Conservation (phyloP, 2,329 filamentous ascomycete species). For the Cercospora nicotianae region DNA sequence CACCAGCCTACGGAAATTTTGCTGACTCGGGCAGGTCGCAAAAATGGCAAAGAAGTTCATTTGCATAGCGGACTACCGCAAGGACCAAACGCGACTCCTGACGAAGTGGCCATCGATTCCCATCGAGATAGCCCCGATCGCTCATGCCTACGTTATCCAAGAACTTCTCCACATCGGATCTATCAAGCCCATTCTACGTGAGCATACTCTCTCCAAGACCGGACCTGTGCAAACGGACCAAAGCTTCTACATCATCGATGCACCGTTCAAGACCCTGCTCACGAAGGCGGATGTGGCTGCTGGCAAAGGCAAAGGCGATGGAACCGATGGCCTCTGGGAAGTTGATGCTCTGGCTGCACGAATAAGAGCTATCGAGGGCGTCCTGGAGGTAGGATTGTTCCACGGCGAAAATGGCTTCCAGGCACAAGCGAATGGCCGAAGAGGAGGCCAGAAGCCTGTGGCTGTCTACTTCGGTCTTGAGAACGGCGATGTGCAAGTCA, state of each 20-base stretch:
- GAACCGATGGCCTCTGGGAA: constrained; percentile 68
- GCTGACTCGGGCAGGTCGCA: constrained; percentile 9
- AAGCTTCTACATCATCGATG: constrained; percentile 86
- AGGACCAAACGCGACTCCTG: constrained; percentile 74
- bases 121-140: constrained; percentile 87
- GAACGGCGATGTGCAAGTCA: constrained; percentile 51
- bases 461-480: constrained; percentile 94
- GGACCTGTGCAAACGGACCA: constrained; percentile 85
- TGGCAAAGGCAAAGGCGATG: constrained; percentile 40
- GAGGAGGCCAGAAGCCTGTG: constrained; percentile 83
- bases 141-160: constrained; percentile 72
- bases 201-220: constrained; percentile 72
- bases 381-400: constrained; percentile 91
- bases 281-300: constrained; percentile 57
- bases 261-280: constrained; percentile 74
- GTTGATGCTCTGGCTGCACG: constrained; percentile 70
- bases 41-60: constrained; percentile 34
- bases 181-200: constrained; percentile 67
- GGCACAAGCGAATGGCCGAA: constrained; percentile 56
- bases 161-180: constrained; percentile 74
- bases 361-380: constrained; percentile 80
- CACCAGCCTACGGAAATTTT: constrained; percentile 65
- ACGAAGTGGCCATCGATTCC: constrained; percentile 80
- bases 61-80: constrained; percentile 71
- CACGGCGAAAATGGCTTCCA: constrained; percentile 75